phyloP scores from a whole-genome alignment of 148 eudicot species.

The Chenopodium berlandieri region DNA sequence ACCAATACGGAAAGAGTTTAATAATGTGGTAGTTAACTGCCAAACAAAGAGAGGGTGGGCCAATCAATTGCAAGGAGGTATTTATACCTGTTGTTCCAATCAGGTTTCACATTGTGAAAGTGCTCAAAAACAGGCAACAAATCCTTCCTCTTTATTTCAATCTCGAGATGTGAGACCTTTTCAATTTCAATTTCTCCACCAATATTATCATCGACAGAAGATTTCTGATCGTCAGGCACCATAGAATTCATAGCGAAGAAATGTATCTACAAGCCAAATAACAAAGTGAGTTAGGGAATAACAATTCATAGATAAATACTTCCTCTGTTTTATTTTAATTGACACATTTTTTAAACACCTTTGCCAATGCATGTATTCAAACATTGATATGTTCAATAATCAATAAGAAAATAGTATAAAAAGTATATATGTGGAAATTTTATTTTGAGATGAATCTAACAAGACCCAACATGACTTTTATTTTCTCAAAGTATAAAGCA shows the following conservation, averaged over 20 bases:
- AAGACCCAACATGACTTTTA: too few relatives aligned
- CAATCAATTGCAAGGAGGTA: constrained; percentile 5
- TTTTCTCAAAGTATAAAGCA: too few relatives aligned
- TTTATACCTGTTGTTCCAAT: constrained; percentile 61
- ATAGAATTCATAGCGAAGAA: constrained; percentile 54
- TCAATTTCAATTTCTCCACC: constrained; percentile 83
- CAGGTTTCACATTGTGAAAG: constrained; percentile 60
- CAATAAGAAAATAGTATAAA: too few relatives aligned
- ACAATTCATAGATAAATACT: not conserved
- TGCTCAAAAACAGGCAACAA: constrained; percentile 84
- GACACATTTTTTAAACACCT: too few relatives aligned
- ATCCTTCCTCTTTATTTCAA: constrained; percentile 77
- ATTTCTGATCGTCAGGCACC: constrained; percentile 25
- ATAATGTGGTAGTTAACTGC: constrained; percentile 2
- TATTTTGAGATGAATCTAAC: too few relatives aligned
- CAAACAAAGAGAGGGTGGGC: not conserved
- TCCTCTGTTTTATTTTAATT: too few relatives aligned
- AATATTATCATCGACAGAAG: constrained; percentile 20
- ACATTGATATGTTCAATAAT: too few relatives aligned
- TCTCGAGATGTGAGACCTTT: constrained; percentile 54
- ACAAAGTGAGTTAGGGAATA: not conserved
- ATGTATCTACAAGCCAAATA: constrained; percentile 45
- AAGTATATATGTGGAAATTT: too few relatives aligned
- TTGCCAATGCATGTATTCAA: too few relatives aligned
- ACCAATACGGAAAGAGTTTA: not conserved